Evolutionary conservation across 257 asterid species (phyloP), one percentile per base, ranked within the genome.

Genomic region (Leptodermis oblonga): DNA sequence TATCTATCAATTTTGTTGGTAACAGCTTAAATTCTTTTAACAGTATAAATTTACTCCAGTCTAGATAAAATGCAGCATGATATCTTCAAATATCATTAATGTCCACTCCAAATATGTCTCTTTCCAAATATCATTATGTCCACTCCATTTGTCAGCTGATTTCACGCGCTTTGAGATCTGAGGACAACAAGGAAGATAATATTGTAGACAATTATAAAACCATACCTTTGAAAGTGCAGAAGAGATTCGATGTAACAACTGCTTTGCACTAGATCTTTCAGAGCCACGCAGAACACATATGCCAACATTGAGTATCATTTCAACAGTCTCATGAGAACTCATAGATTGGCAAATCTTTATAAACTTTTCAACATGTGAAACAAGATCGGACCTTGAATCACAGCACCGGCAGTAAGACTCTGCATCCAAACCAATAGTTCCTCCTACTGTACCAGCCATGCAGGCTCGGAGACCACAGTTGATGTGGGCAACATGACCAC

Each of bases 401-500:
- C 98, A 92, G 20, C 93, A 84, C 25, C 95, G 86, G 42, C 98
- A 92, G 77, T 80, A 86, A 67, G 86, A 88, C 78, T 88, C 95
- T 1, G 95, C 88, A 78, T 92, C 95, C 81, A 92, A 64, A 63
- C 90, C 86, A 31, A 90, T 87, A 78, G 78, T 79, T 72, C 96
- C 95, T 68, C 90, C 92, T 41, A 87, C 87, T n/a, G 96, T 86
- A 71, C 98, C 98, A 41, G 96, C 93, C 90, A 90, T 60, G 79
- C 76, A 83, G 73, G 93, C 88, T 51, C 95, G 88, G 23, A 90
- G 76, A 68, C 86, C 93, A 71, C 97, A 92, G 42, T 83, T 83
- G 33, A 90, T 73, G 66, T 92, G 98, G 76, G 92, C 83, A 73
- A 81, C 76, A 74, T 92, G 98, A 37, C 93, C 98, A 67, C 98